A percentile compares a stretch with the other conserved stretches of the same genome.
Evolutionary conservation across 2,329 filamentous ascomycete genomes (phyloP).

Genomic region (Diaporthe velutina): DNA sequence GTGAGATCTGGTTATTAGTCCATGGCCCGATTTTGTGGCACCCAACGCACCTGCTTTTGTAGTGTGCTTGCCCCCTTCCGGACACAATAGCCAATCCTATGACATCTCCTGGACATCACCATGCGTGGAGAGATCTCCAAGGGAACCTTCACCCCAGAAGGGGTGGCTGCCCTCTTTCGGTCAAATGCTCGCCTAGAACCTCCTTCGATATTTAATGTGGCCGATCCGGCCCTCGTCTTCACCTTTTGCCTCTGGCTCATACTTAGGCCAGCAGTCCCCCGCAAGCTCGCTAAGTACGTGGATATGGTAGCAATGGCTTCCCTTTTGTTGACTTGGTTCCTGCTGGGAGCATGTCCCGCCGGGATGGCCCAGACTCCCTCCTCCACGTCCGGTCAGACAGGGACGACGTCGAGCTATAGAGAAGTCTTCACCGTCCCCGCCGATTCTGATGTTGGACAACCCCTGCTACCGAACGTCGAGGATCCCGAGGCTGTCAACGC

Average conservation of each 20-base stretch:
- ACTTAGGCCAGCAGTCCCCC: slow-evolving; percentile 22
- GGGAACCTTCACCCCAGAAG: not conserved
- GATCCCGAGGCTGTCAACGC: slow-evolving; percentile 38
- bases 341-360: slow-evolving; percentile 19
- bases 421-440: slow-evolving; percentile 37
- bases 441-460: slow-evolving; percentile 34
- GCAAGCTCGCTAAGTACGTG: slow-evolving; percentile 22
- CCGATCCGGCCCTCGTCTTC: not conserved
- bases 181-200: slow-evolving; percentile 14
- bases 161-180: not conserved
- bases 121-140: slow-evolving; percentile 4
- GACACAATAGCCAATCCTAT: not conserved
- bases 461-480: slow-evolving; percentile 36
- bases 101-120: slow-evolving; percentile 9
- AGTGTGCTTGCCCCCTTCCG: not conserved
- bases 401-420: slow-evolving; percentile 33
- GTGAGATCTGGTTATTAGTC: not conserved
- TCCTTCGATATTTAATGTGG: slow-evolving; percentile 16
- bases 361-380: slow-evolving; percentile 19
- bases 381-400: not conserved
- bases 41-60: not conserved
- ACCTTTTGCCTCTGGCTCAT: slow-evolving; percentile 13
- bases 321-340: slow-evolving; percentile 12
- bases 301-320: slow-evolving; percentile 34
- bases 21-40: not conserved